phyloP scores from a whole-genome alignment of 139 green algal genomes.

The Closterium sp. region DNA sequence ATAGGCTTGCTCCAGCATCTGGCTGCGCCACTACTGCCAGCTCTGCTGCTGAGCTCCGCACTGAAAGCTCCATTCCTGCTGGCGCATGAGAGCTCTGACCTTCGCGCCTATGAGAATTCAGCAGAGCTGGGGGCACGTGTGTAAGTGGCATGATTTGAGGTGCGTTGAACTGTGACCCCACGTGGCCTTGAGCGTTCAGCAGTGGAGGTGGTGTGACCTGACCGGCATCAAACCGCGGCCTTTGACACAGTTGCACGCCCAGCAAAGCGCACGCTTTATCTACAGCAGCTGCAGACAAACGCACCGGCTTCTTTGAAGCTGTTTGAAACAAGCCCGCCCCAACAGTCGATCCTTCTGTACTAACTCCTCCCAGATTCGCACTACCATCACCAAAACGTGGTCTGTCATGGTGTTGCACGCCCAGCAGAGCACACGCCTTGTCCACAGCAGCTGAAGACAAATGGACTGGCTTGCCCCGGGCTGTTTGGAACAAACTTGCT shows the following conservation, averaged over 20 bases:
- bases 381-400: not conserved
- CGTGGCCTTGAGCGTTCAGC: too few species aligned
- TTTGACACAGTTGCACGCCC: not conserved
- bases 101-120: not conserved
- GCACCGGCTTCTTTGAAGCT: conserved; percentile 5
- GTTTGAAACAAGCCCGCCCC: too few species aligned
- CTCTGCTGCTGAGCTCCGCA: not conserved
- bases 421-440: conserved; percentile 5
- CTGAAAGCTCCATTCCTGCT: not conserved
- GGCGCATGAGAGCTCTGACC: not conserved
- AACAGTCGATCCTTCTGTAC: too few species aligned
- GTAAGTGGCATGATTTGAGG: too few species aligned
- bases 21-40: not conserved
- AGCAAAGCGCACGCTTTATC: not conserved
- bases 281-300: not conserved
- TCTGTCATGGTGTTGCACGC: not conserved
- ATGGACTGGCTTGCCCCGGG: conserved; percentile 8
- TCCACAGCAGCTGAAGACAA: not conserved
- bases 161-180: too few species aligned
- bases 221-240: not conserved
- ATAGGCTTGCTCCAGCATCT: not conserved
- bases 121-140: not conserved
- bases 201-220: not conserved
- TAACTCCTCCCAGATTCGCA: too few species aligned
- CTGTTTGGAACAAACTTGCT: conserved; percentile 1